phyloP scores from a whole-genome alignment of 169 alveolate genomes.

The Eimeria falciformis region DNA sequence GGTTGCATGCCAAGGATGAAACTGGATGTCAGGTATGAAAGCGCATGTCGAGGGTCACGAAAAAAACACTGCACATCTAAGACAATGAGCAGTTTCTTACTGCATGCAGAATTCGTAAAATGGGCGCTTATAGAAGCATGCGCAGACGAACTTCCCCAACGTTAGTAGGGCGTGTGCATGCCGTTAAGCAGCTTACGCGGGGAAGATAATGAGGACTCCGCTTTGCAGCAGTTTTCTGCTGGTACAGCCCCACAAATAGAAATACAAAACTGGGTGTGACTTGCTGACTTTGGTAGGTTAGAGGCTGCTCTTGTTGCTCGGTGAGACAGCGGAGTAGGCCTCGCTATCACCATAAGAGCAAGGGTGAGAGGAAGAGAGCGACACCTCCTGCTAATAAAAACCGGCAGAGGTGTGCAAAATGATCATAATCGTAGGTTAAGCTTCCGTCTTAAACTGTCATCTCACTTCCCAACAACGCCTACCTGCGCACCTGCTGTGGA shows the following conservation, averaged over 20 bases:
- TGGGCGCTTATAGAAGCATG: too few relatives aligned
- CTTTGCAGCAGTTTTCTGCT: not conserved
- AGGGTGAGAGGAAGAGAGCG: constrained; percentile 23
- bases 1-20: too few relatives aligned
- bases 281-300: constrained; percentile 11
- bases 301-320: not conserved
- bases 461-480: too few relatives aligned
- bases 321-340: constrained; percentile 38
- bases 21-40: not conserved
- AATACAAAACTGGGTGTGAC: constrained; percentile 1
- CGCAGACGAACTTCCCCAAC: too few relatives aligned
- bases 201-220: not conserved
- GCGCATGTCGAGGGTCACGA: not conserved
- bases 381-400: constrained; percentile 51
- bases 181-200: not conserved
- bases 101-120: not conserved
- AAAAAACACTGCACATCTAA: not conserved
- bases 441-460: not conserved
- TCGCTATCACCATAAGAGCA: constrained; percentile 51
- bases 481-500: too few relatives aligned
- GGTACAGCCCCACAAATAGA: not conserved
- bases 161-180: not conserved
- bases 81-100: not conserved
- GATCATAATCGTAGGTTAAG: constrained; percentile 46
- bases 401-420: constrained; percentile 66